These are phyloP conservation scores for Thymus mandschuricus DNA, from an alignment of 257 asterid genomes.

Conservation along the genomic window DNA sequence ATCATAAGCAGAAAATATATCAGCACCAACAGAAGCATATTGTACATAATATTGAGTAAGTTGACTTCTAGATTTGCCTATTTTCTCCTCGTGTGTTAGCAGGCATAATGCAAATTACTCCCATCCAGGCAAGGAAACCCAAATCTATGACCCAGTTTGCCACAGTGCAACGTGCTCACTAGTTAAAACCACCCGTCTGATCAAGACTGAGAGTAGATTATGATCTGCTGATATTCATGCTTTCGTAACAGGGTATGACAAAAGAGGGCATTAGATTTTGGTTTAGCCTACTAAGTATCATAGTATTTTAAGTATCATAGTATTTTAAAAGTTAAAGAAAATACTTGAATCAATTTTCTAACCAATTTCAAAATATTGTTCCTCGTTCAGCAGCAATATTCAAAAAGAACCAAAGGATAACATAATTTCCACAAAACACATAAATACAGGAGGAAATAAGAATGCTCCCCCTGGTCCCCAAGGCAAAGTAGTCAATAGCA, in stretches of 20 bases:
- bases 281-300: background rate
- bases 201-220: background rate
- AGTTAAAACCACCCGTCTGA: no score
- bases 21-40: conserved; percentile 10
- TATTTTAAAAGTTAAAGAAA: background rate
- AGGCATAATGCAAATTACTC: background rate
- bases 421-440: background rate
- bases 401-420: conserved; percentile 19
- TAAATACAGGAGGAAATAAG: no score
- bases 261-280: conserved; percentile 3
- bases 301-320: background rate
- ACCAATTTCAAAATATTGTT: conserved; percentile 11
- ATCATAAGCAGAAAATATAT: conserved; percentile 6
- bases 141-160: background rate
- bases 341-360: conserved; percentile 16
- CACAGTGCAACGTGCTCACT: background rate
- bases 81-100: background rate
- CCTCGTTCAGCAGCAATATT: background rate
- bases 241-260: background rate
- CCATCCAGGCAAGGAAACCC: background rate
- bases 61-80: background rate
- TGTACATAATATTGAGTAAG: background rate
- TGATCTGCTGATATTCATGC: conserved; percentile 4
- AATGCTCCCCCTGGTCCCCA: background rate
- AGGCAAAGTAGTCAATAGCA: background rate